Conservation (phyloP, 2,329 filamentous ascomycete species). For the Calonectria pauciramosa region DNA sequence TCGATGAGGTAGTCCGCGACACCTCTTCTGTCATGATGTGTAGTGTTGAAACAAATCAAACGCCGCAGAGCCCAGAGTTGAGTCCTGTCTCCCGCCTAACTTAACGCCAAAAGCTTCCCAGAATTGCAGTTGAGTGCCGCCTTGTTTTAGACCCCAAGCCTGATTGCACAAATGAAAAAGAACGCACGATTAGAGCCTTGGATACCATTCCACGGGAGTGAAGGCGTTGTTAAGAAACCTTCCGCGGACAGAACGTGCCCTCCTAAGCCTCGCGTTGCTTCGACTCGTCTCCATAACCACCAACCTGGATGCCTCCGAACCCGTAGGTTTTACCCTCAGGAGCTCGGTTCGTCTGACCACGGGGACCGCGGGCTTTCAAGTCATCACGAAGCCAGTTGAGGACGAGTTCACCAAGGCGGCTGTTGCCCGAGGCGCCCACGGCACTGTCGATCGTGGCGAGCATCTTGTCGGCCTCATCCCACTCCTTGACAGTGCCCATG, state of each 20-base stretch:
- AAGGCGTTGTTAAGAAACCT: slow-evolving; percentile 42
- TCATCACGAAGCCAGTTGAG: slow-evolving; percentile 89
- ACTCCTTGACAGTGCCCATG: slow-evolving; percentile 88
- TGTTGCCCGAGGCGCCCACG: slow-evolving; percentile 74
- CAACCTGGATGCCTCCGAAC: slow-evolving; percentile 64
- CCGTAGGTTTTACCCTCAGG: slow-evolving; percentile 76
- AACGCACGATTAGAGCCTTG: not conserved
- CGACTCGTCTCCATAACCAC: slow-evolving; percentile 70
- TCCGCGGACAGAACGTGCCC: not conserved
- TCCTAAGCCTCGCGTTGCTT: slow-evolving; percentile 50
- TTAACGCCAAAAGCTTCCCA: slow-evolving; percentile 29
- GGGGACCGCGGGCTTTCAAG: slow-evolving; percentile 81
- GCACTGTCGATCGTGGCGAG: slow-evolving; percentile 63
- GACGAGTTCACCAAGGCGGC: slow-evolving; percentile 87
- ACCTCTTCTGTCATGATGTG: slow-evolving; percentile 27
- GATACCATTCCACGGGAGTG: not conserved
- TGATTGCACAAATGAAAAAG: slow-evolving; percentile 20
- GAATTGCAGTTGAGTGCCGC: slow-evolving; percentile 52
- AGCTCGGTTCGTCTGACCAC: slow-evolving; percentile 68
- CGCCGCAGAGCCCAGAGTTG: slow-evolving; percentile 50
- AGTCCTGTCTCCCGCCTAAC: slow-evolving; percentile 45
- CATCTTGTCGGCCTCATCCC: slow-evolving; percentile 81
- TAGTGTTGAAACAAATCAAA: slow-evolving; percentile 47
- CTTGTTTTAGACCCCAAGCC: slow-evolving; percentile 28
- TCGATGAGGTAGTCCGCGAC: not conserved